Evolutionary conservation across 192 early-diverging fungal genomes (phyloP).

Genomic region (Jimgerdemannia lactiflua): DNA sequence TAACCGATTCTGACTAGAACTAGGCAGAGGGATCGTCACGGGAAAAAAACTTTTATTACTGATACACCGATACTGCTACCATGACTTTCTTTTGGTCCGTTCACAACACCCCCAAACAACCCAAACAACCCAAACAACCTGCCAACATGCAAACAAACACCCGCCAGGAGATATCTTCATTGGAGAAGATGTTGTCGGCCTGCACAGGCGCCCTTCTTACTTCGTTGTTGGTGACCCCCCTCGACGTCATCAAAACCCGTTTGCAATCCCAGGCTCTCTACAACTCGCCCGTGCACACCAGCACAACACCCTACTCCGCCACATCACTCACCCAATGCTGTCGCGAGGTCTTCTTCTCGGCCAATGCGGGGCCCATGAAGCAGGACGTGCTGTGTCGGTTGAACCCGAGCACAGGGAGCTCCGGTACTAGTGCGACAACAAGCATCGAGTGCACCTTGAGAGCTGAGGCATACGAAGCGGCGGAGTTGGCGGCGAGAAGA

Average conservation of each 20-base stretch:
- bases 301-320: constrained; percentile 22
- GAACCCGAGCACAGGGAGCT: neutral
- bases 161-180: constrained; percentile 28
- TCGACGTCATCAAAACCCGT: constrained; percentile 88
- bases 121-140: too few relatives aligned
- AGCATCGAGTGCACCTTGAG: neutral
- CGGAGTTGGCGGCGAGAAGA: neutral
- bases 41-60: neutral
- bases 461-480: neutral
- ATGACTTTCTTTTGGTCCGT: too few relatives aligned
- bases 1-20: too few relatives aligned
- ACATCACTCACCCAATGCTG: constrained; percentile 34
- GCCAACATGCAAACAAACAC: neutral
- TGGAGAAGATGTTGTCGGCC: constrained; percentile 77
- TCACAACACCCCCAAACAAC: too few relatives aligned
- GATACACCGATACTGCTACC: too few relatives aligned
- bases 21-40: too few relatives aligned
- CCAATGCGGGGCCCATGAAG: neutral
- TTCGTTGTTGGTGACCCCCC: constrained; percentile 72
- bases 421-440: neutral
- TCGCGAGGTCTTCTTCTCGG: constrained; percentile 37
- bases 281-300: neutral
- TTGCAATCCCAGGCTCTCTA: constrained; percentile 61
- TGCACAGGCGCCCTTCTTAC: constrained; percentile 80
- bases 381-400: neutral